Base-by-base conservation (phyloP, 176 grass and related monocot species). In the Bothriochloa decipiens region DNA sequence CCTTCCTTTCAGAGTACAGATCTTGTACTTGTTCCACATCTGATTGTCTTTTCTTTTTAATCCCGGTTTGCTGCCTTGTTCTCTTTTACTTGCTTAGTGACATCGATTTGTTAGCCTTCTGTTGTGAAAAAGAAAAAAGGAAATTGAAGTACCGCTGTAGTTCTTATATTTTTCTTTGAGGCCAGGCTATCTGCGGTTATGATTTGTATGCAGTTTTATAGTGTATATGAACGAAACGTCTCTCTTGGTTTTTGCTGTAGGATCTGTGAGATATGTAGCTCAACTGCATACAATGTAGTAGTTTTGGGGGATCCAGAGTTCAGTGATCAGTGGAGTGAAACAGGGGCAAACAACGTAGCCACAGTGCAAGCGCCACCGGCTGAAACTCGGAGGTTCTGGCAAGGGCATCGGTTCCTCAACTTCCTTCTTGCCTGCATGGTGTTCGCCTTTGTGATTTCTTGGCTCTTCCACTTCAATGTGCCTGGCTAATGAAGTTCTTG, bases 401-500 rank as follows among this genome's bases (percentile, higher is more conserved):
- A 94, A 64, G 93, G 93, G 36, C 97, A 96, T 47, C 88, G 91
- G 29, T 94, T 99, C 39, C 97, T 99, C 79, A 99, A 99, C 61
- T 94, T 99, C 76, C 89, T 99, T 8, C 91, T 99, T 13, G 97
- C 97, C 37, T 99, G 97, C 86, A 91, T 99, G 90, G 93, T 99
- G 52, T 94, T 99, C 16, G 93, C 93, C 22, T 99, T 99, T 10
- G 90, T 96, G 61, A 88, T 99, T 50, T 99, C 97, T 20, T 99
- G 97, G 97, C 91, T 99, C 55, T 96, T 99, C 68, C 97, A 92
- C 86, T 99, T 99, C 66, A 99, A 96, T 23, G 97, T 92, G 70
- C 96, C 96, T 0, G 91, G 93, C 37, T 99, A 52, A 58, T n/a
- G 3, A 55, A 90, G 75, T 43, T 69, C 58, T 52, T 12, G 0